phyloP scores from a whole-genome alignment of 2,329 filamentous ascomycete species.

The Colletotrichum chrysophilum region DNA sequence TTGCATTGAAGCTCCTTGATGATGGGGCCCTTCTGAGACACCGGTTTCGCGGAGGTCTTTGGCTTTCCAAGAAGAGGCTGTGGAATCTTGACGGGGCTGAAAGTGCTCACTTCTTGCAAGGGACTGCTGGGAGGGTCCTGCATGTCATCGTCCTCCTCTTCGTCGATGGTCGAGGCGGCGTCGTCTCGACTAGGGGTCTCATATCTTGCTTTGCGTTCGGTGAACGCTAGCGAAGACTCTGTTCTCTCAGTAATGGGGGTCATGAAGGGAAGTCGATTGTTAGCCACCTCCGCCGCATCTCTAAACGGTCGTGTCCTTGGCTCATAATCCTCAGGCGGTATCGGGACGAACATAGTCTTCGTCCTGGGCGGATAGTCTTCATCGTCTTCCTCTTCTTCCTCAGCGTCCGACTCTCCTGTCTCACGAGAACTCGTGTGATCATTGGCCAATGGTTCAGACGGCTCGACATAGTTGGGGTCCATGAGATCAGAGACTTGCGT shows the following conservation, averaged over 20 bases:
- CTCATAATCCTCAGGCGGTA: conserved; percentile 87
- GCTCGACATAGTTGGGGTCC: conserved; percentile 38
- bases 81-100: conserved; percentile 51
- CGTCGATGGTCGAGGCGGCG: conserved; percentile 27
- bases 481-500: conserved; percentile 44
- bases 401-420: conserved; percentile 19
- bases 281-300: conserved; percentile 79
- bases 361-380: conserved; percentile 54
- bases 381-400: conserved; percentile 36
- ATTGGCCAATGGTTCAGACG: conserved; percentile 25
- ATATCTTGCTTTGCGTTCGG: conserved; percentile 21
- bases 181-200: conserved; percentile 29
- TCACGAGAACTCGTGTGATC: conserved; percentile 32
- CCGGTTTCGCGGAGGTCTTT: conserved; percentile 44
- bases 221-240: conserved; percentile 74
- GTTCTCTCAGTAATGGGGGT: conserved; percentile 97
- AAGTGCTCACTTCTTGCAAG: conserved; percentile 66
- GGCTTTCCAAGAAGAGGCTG: conserved; percentile 56
- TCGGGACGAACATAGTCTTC: conserved; percentile 74
- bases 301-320: conserved; percentile 81
- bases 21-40: conserved; percentile 69
- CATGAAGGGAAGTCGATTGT: conserved; percentile 96
- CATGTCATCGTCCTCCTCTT: conserved; percentile 34
- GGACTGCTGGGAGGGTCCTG: conserved; percentile 71
- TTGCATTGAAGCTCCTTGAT: conserved; percentile 88